Percentiles rank a stretch among this genome's conserved stretches.
Evolutionary conservation across 441 rosid genomes (phyloP).

Genomic region (Populus tomentosa): DNA sequence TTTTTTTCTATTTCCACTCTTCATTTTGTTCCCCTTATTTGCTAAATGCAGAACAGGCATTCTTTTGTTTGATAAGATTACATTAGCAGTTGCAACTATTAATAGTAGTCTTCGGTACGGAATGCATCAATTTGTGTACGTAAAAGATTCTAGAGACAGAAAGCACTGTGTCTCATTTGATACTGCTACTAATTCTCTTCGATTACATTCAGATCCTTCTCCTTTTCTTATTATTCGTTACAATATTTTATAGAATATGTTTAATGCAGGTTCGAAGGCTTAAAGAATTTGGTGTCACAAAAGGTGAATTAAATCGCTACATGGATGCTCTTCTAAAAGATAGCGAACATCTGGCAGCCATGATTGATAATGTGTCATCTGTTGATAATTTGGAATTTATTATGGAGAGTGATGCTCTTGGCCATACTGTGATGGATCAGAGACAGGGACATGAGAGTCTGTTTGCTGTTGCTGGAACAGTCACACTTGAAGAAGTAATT

Average conservation of each 20-base stretch:
- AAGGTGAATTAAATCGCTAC: slow-evolving; percentile 95
- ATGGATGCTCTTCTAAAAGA: slow-evolving; percentile 97
- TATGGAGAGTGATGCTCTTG: slow-evolving; percentile 97
- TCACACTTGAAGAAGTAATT: slow-evolving; percentile 88
- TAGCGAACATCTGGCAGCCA: slow-evolving; percentile 98
- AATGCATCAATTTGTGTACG: neutral
- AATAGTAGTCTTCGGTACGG: neutral
- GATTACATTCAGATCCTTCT: slow-evolving; percentile 6
- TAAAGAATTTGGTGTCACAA: slow-evolving; percentile 98
- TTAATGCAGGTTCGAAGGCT: slow-evolving; percentile 86
- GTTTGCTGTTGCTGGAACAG: slow-evolving; percentile 84
- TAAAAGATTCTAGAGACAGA: neutral
- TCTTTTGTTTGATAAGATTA: neutral
- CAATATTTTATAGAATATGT: slow-evolving; percentile 22
- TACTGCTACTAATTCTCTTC: neutral
- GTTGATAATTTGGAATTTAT: slow-evolving; percentile 98
- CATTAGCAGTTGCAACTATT: neutral
- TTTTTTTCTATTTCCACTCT: neutral
- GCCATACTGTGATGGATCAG: slow-evolving; percentile 98
- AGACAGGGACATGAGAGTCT: slow-evolving; percentile 93
- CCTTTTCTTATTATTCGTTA: slow-evolving; percentile 7
- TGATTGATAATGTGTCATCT: slow-evolving; percentile 96
- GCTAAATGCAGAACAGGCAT: neutral
- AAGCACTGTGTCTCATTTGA: neutral
- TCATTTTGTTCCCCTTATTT: neutral